Base-by-base conservation (phyloP, 2,329 filamentous ascomycete genomes). In the Ceratocystis lukuohia region DNA sequence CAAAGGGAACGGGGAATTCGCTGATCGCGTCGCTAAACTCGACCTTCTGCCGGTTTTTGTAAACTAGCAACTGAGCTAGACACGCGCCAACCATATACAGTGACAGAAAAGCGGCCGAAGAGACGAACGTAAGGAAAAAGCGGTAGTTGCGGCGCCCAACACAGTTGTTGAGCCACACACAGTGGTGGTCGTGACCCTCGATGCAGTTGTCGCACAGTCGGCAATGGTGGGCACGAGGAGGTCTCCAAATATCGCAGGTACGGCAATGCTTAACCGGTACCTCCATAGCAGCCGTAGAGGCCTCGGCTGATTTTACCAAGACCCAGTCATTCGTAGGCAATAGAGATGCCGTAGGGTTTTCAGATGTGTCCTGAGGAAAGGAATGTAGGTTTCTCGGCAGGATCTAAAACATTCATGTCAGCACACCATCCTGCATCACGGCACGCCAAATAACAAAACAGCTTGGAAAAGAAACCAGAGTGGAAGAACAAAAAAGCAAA, bases 121-220 rank as follows among this genome's bases (percentile, higher is more conserved):
- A 85, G 70, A 99, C 86, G 75, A 96, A 99, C 10, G 88, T 84
- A 74, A 97, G 96, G 76, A 99, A 99, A 76, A 93, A 97, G 69
- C 94, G 90, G 77, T 99, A 99, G 77, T 99, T 99, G 72, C 94
- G 89, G 70, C 93, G 88, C 56, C 94, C 94, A 62, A 99, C 88
- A 70, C 94, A 99, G 75, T 99, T 99, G 77, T 99, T 99, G 69
- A 99, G 84, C 94, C 94, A 99, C 17, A 97, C 92, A 73, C 94
- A 99, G 76, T 99, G 94, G 73, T 99, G 94, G 73, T 99, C 94
- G 71, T 96, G 91, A 0, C 91, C 96, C 76, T 99, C 94, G 68
- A 99, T 84, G 74, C 94, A 99, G 75, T 95, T 96, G 76, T 99
- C 93, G 77, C 94, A 99, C 33, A 96, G 83, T 67, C 94, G 89